phyloP scores from a whole-genome alignment of 306 rosid genomes.

The Dryas alaskensis region DNA sequence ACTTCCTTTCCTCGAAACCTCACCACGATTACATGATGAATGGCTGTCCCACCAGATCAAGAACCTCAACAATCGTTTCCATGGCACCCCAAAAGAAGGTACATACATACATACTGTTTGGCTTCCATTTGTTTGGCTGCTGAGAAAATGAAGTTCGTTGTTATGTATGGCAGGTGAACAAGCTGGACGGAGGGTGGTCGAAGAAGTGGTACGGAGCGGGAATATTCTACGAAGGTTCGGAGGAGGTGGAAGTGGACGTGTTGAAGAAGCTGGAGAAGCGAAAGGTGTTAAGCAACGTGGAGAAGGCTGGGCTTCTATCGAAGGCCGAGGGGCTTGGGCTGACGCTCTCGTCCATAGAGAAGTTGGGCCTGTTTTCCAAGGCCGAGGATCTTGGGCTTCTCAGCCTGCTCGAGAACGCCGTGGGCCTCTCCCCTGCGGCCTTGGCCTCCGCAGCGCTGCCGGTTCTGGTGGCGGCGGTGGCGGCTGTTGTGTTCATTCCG shows the following conservation, averaged over 20 bases:
- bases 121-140: conserved; percentile 14
- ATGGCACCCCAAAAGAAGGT: conserved; percentile 85
- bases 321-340: conserved; percentile 83
- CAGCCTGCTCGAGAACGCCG: conserved; percentile 64
- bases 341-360: conserved; percentile 86
- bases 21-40: conserved; percentile 6
- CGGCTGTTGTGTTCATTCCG: conserved; percentile 58
- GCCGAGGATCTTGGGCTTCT: conserved; percentile 87
- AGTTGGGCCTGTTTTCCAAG: conserved; percentile 75
- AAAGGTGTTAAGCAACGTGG: conserved; percentile 82
- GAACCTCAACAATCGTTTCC: conserved; percentile 49
- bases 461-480: conserved; percentile 55
- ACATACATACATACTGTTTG: conserved; percentile 8
- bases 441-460: conserved; percentile 81
- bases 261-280: conserved; percentile 85
- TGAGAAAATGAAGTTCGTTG: not conserved
- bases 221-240: conserved; percentile 86
- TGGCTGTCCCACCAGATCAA: conserved; percentile 20
- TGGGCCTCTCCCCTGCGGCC: conserved; percentile 53
- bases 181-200: conserved; percentile 69
- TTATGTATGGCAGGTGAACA: conserved; percentile 61
- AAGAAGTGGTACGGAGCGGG: conserved; percentile 94
- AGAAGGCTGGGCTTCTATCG: conserved; percentile 72
- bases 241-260: conserved; percentile 81
- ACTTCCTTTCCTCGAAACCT: conserved; percentile 29